phyloP scores from a whole-genome alignment of 2,329 filamentous ascomycete species.

The Cladosporium oxysporum region DNA sequence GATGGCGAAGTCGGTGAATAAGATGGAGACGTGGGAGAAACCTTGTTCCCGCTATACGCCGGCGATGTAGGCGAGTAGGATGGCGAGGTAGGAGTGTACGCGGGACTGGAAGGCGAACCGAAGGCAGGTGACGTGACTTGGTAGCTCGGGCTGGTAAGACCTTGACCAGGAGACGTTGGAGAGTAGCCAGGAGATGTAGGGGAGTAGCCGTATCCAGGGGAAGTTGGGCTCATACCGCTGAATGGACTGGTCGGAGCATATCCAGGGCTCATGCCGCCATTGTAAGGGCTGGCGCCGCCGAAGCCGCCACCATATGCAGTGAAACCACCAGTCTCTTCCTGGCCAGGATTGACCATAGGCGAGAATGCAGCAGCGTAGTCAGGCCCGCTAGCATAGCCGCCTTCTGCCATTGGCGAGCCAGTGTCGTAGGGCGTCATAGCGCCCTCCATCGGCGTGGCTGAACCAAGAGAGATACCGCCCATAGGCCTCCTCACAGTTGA shows the following conservation, averaged over 20 bases:
- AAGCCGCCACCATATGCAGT: constrained; percentile 64
- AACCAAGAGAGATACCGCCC: constrained; percentile 77
- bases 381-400: constrained; percentile 62
- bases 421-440: constrained; percentile 91
- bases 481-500: constrained; percentile 54
- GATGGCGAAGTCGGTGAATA: constrained; percentile 76
- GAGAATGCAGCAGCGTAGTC: constrained; percentile 67
- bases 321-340: constrained; percentile 57
- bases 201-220: constrained; percentile 53
- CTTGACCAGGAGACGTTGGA: constrained; percentile 51
- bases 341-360: constrained; percentile 69
- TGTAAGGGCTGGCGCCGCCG: constrained; percentile 67
- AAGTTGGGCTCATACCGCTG: constrained; percentile 69
- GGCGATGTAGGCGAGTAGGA: constrained; percentile 40
- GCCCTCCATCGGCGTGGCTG: constrained; percentile 68
- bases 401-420: constrained; percentile 64
- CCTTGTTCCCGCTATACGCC: constrained; percentile 32
- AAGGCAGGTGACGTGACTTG: constrained; percentile 54
- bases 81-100: constrained; percentile 47
- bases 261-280: constrained; percentile 51
- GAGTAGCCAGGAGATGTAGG: constrained; percentile 36
- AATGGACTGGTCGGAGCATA: constrained; percentile 45
- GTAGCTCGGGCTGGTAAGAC: constrained; percentile 58
- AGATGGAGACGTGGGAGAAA: constrained; percentile 56
- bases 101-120: constrained; percentile 54